A percentile compares a stretch with the other conserved stretches of the same genome.
phyloP scores from a whole-genome alignment of 192 early-diverging fungal genomes.

The Linnemannia zychae region DNA sequence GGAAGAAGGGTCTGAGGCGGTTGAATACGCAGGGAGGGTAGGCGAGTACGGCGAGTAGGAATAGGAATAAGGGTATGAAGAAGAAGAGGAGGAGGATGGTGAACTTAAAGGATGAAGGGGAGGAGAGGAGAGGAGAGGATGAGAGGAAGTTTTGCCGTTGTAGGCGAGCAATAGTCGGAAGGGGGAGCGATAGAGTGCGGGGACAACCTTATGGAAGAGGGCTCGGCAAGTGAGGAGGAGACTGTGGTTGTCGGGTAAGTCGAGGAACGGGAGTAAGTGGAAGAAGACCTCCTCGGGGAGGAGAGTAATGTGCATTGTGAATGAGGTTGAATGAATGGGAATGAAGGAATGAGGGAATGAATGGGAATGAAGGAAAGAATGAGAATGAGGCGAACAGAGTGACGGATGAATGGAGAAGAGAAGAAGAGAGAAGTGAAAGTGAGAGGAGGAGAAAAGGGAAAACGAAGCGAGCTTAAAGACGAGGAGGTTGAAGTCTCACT shows the following conservation, averaged over 20 bases:
- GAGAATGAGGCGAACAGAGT: not conserved
- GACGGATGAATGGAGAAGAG: not conserved
- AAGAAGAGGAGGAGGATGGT: not conserved
- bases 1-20: constrained; percentile 7
- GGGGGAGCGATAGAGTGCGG: constrained; percentile 39
- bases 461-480: not conserved
- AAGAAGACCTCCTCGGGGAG: constrained; percentile 22
- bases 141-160: constrained; percentile 25
- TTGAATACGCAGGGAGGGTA: not conserved
- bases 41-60: not conserved
- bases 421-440: not conserved
- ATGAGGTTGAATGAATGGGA: not conserved
- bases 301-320: constrained; percentile 13
- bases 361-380: not conserved
- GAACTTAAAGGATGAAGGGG: not conserved
- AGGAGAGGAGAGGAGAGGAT: not conserved
- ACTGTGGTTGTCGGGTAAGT: constrained; percentile 46
- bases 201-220: constrained; percentile 35
- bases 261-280: constrained; percentile 16
- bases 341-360: not conserved
- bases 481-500: too few species aligned
- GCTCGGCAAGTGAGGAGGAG: constrained; percentile 37
- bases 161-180: constrained; percentile 32
- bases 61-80: not conserved
- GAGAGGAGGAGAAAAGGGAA: not conserved